Evolutionary conservation across 2,329 filamentous ascomycete genomes (phyloP).

Genomic region (Talaromyces piceae): DNA sequence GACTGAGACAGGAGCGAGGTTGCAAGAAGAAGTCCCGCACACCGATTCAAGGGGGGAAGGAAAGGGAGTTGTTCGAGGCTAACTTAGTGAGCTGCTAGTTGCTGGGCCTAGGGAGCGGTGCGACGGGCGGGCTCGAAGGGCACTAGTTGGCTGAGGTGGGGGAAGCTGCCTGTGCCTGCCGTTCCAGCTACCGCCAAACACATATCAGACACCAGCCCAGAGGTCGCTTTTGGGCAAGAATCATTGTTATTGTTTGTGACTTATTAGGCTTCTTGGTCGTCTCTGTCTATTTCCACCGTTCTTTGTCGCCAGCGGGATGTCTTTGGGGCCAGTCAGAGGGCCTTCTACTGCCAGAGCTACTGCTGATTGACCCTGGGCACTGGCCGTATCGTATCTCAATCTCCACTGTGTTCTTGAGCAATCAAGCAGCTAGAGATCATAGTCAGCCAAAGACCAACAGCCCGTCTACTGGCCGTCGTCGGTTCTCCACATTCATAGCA

Average conservation of each 20-base stretch:
- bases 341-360: too few species aligned
- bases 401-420: neutral
- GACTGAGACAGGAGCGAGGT: neutral
- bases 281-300: too few species aligned
- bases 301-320: too few species aligned
- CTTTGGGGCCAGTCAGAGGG: too few species aligned
- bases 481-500: neutral
- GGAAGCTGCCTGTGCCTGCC: neutral
- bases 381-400: neutral
- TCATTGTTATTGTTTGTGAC: too few species aligned
- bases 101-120: slow-evolving; percentile 1
- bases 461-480: too few species aligned
- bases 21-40: neutral
- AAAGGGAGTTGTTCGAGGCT: slow-evolving; percentile 4
- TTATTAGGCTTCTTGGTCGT: too few species aligned
- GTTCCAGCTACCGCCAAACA: neutral
- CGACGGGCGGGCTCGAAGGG: slow-evolving; percentile 4
- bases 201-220: neutral
- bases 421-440: neutral
- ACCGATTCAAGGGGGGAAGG: slow-evolving; percentile 4
- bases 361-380: too few species aligned
- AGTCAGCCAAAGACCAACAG: neutral
- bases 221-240: neutral
- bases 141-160: slow-evolving; percentile 3
- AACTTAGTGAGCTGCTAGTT: too few species aligned